Evolutionary conservation across 106 monocot genomes (phyloP).

Genomic region (Dendrobium officinale): DNA sequence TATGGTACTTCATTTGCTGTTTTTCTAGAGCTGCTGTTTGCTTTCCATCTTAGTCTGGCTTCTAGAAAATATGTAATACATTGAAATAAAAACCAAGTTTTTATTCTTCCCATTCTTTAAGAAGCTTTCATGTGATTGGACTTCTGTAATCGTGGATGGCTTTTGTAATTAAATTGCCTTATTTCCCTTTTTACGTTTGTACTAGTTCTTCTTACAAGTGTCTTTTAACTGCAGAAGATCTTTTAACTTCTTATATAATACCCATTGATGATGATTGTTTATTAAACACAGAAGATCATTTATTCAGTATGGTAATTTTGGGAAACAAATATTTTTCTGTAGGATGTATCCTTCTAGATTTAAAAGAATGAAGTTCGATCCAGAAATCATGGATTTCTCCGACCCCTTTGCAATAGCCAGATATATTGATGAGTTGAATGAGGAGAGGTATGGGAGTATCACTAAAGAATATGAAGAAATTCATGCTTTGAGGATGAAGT

Average conservation of each 20-base stretch:
- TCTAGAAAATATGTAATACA: neutral
- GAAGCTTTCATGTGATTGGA: neutral
- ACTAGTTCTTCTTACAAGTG: neutral
- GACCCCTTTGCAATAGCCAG: conserved; percentile 8
- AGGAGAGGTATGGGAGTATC: neutral
- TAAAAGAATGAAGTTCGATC: conserved; percentile 2
- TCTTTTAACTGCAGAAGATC: neutral
- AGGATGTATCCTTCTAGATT: conserved; percentile 10
- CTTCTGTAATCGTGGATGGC: neutral
- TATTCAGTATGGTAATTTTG: neutral
- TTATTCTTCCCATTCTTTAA: neutral
- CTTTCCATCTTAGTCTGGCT: neutral
- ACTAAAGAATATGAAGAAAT: conserved; percentile 10
- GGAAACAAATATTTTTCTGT: neutral
- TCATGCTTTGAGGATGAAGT: conserved; percentile 12
- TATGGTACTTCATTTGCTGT: too few relatives aligned
- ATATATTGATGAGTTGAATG: conserved; percentile 10
- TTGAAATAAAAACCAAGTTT: neutral
- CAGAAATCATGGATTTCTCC: conserved; percentile 1
- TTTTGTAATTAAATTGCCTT: neutral
- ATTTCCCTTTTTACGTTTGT: neutral
- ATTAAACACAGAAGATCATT: neutral
- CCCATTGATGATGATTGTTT: neutral
- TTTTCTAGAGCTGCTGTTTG: neutral
- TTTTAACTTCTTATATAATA: neutral